Conservation (phyloP, 768 basidiomycete species). For the Lactarius sanguifluus region DNA sequence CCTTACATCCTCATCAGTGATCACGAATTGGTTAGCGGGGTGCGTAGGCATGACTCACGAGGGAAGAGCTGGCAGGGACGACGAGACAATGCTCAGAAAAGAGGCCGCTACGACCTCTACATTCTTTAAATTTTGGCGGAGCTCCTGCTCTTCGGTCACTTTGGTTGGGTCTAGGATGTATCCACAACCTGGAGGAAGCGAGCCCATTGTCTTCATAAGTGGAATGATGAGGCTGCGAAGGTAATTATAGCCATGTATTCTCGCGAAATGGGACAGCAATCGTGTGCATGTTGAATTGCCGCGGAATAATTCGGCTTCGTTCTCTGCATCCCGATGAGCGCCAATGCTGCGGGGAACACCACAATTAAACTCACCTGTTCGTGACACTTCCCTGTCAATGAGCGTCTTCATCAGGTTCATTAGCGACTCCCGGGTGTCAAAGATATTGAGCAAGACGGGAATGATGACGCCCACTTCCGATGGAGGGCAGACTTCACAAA, state of each 20-base stretch:
- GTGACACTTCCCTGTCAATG: constrained; percentile 81
- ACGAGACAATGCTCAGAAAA: constrained; percentile 72
- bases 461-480: constrained; percentile 82
- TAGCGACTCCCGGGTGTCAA: constrained; percentile 72
- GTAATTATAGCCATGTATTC: constrained; percentile 90
- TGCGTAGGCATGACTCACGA: constrained; percentile 50
- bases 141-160: constrained; percentile 52
- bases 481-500: constrained; percentile 83
- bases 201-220: constrained; percentile 70
- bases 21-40: constrained; percentile 24
- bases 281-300: constrained; percentile 86
- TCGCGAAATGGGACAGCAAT: constrained; percentile 82
- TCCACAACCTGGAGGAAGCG: constrained; percentile 68
- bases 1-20: constrained; percentile 40
- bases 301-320: constrained; percentile 80
- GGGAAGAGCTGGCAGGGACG: constrained; percentile 69
- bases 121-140: constrained; percentile 65
- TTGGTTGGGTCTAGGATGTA: constrained; percentile 77
- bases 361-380: constrained; percentile 55
- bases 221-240: constrained; percentile 78
- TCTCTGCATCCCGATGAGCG: constrained; percentile 47
- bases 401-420: constrained; percentile 76
- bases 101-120: constrained; percentile 71
- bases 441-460: constrained; percentile 80
- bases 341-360: neutral